phyloP scores from a whole-genome alignment of 371 early-diverging fungal species.

The Lichtheimia corymbifera region DNA sequence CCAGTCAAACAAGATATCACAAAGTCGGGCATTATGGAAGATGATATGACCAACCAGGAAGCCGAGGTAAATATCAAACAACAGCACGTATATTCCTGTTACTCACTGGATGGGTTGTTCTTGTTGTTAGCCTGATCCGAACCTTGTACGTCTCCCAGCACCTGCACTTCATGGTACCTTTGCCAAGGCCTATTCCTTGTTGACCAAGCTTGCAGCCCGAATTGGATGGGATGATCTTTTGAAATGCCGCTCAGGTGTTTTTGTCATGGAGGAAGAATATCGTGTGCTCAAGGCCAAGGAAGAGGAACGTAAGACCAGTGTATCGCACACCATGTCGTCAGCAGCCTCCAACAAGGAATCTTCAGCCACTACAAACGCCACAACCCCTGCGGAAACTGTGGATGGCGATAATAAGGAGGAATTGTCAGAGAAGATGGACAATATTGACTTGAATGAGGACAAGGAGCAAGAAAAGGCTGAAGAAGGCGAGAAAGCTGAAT shows the following conservation, averaged over 20 bases:
- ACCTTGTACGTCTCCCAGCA: constrained; percentile 81
- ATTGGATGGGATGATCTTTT: constrained; percentile 96
- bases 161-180: constrained; percentile 91
- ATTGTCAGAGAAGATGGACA: constrained; percentile 31
- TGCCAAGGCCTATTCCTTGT: constrained; percentile 78
- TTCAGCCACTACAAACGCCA: constrained; percentile 4
- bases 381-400: constrained; percentile 17
- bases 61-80: constrained; percentile 50
- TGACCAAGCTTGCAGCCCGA: constrained; percentile 76
- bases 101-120: background rate
- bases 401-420: constrained; percentile 19
- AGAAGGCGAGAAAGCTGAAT: too few relatives aligned
- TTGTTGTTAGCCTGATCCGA: constrained; percentile 52
- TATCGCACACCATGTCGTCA: constrained; percentile 12
- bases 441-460: constrained; percentile 33
- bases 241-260: constrained; percentile 79
- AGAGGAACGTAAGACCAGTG: constrained; percentile 49
- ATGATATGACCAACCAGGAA: constrained; percentile 70
- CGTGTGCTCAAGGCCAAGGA: constrained; percentile 71
- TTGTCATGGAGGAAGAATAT: constrained; percentile 99
- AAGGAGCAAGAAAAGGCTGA: background rate
- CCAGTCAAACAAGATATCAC: constrained; percentile 74
- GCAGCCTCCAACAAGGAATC: background rate
- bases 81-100: background rate
- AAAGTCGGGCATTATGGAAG: constrained; percentile 64